A percentile compares a stretch with the other conserved stretches of the same genome.
Evolutionary conservation across 805 yeast species (phyloP).

Genomic region (Cyberlindnera galapagoensis): DNA sequence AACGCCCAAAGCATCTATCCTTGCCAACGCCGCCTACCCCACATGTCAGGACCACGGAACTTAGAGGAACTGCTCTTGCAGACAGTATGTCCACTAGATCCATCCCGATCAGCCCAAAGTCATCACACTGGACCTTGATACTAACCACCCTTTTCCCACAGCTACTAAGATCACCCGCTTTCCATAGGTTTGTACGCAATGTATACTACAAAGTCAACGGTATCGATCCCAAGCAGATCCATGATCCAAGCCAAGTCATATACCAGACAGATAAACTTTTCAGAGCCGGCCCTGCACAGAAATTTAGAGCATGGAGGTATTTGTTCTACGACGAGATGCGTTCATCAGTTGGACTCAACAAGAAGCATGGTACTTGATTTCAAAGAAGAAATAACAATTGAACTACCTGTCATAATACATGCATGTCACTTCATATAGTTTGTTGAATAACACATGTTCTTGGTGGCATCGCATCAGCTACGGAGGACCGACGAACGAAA

Average conservation of each 20-base stretch:
- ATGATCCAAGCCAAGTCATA: slow-evolving; percentile 16
- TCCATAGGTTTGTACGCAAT: slow-evolving; percentile 55
- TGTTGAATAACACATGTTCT: too few relatives aligned
- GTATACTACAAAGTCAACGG: slow-evolving; percentile 62
- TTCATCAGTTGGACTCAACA: slow-evolving; percentile 41
- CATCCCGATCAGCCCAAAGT: too few relatives aligned
- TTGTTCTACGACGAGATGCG: slow-evolving; percentile 59
- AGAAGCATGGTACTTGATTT: slow-evolving; percentile 14
- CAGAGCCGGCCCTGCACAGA: slow-evolving; percentile 48
- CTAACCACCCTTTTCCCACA: slow-evolving; percentile 7
- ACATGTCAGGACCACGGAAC: too few relatives aligned
- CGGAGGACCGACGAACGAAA: too few relatives aligned
- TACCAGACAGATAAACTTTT: slow-evolving; percentile 13
- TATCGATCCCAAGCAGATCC: slow-evolving; percentile 26
- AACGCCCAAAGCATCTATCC: too few relatives aligned
- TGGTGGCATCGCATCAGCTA: too few relatives aligned
- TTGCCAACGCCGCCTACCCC: too few relatives aligned
- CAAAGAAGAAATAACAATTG: too few relatives aligned
- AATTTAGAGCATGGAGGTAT: slow-evolving; percentile 51
- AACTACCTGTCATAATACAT: neutral
- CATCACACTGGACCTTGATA: neutral
- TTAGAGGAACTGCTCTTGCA: too few relatives aligned
- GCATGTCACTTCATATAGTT: too few relatives aligned
- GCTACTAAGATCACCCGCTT: slow-evolving; percentile 51
- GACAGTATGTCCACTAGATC: too few relatives aligned